Conservation (phyloP, 805 yeast species). For the Myxozyma vanderwaltii region DNA sequence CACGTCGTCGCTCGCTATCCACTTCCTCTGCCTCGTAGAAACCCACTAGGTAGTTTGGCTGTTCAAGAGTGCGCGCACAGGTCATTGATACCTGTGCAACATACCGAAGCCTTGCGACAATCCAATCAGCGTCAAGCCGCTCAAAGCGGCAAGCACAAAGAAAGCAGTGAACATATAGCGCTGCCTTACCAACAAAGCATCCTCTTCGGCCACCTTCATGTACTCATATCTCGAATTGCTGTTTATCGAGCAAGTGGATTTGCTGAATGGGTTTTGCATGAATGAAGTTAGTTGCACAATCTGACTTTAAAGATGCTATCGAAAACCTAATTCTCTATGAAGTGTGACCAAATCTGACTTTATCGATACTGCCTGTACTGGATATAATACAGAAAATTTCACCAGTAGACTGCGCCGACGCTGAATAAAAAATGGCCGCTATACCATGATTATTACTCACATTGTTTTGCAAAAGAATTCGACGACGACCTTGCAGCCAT, state of each 20-base stretch:
- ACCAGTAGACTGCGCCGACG: too few relatives aligned
- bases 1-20: background rate
- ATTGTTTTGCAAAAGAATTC: too few relatives aligned
- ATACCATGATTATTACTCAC: background rate
- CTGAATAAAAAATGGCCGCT: too few relatives aligned
- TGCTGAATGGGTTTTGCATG: background rate
- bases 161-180: too few relatives aligned
- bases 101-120: constrained; percentile 46
- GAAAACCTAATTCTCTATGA: background rate
- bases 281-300: background rate
- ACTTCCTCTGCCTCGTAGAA: background rate
- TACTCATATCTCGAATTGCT: background rate
- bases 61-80: constrained; percentile 42
- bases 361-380: background rate
- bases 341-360: background rate
- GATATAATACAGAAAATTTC: background rate
- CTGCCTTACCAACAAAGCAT: too few relatives aligned
- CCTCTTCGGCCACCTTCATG: background rate
- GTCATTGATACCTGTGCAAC: constrained; percentile 49
- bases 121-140: constrained; percentile 41
- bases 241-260: too few relatives aligned
- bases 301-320: background rate
- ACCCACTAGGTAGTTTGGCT: background rate
- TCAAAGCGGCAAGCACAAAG: background rate
- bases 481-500: background rate